Evolutionary conservation across 2,329 filamentous ascomycete genomes (phyloP), one percentile per base, ranked within the genome.

Genomic region (Onygena corvina): DNA sequence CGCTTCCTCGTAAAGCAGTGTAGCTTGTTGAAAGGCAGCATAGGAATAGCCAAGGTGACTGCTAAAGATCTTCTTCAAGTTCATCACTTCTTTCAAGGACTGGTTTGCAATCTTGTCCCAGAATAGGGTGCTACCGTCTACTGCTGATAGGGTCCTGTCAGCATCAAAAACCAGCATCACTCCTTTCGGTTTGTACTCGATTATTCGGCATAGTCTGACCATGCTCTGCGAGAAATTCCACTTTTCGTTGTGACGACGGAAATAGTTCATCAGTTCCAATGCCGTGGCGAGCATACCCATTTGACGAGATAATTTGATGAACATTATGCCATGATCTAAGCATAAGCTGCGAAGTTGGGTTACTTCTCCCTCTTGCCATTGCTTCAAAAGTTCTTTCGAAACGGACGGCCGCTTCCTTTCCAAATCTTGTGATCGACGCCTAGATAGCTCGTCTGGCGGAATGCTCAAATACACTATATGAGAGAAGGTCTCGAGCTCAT

Each of bases 391-490:
- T 0, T 53, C 45, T 0, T 60, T 33, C 0, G 71, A 67, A 8
- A 55, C 23, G 2, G 14, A 1, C 2, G 61, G 54, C 0, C 75
- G 72, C 4, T 7, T 33, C 52, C 66, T 67, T 11, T 50, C 25
- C 0, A 16, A 56, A 53, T 80, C 74, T 0, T 60, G 46, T 0
- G 25, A 30, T n/a, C 67, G 64, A 14, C 64, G 69, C 35, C 68
- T 47, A 0, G 52, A 52, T 12, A 80, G 59, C 0, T 59, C 20
- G 1, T 67, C 55, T 0, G 66, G 53, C 1, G 65, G 55, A 1
- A 69, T 56, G 36, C 75, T 60, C 23, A 82, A 56, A 55, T 82
- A 81, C 9, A 83, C 36, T 11, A 83, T 75, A 54, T 82, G 76
- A 0, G 76, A 78, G 57, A 70, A 82, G 0, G 60, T 67, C 0